Percentiles rank a stretch among this genome's conserved stretches.
phyloP scores from a whole-genome alignment of 1,284 basidiomycete genomes.

The Ganoderma lingzhi region DNA sequence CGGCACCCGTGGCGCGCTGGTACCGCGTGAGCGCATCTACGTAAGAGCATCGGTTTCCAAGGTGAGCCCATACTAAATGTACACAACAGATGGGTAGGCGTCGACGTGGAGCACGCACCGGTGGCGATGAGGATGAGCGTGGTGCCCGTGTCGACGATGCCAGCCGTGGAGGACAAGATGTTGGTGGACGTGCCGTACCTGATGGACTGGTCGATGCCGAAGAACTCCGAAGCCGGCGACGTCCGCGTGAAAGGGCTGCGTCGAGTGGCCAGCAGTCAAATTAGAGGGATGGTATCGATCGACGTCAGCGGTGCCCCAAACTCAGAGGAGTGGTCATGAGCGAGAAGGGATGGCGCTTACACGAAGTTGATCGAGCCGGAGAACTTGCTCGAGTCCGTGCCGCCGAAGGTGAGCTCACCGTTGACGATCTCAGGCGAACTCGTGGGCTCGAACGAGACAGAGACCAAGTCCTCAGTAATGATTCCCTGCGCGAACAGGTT shows the following conservation, averaged over 20 bases:
- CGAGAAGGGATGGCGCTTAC: conserved; percentile 40
- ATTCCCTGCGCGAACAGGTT: conserved; percentile 48
- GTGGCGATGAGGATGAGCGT: conserved; percentile 49
- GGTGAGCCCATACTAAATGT: background rate
- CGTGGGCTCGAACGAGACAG: conserved; percentile 59
- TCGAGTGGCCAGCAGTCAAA: background rate
- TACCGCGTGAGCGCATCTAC: conserved; percentile 46
- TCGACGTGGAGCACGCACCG: conserved; percentile 27
- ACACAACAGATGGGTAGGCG: background rate
- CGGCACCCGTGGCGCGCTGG: conserved; percentile 46
- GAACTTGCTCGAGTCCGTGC: conserved; percentile 52
- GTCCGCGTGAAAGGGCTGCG: conserved; percentile 55
- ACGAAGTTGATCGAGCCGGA: conserved; percentile 55
- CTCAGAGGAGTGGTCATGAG: background rate
- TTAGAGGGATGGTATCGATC: background rate
- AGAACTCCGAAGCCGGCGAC: conserved; percentile 58
- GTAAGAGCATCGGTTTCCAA: background rate
- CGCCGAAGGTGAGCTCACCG: conserved; percentile 62
- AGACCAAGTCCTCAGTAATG: conserved; percentile 52
- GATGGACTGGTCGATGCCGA: conserved; percentile 70
- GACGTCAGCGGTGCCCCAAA: background rate
- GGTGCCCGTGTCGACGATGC: conserved; percentile 70
- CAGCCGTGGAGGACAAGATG: conserved; percentile 58
- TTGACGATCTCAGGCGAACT: conserved; percentile 39
- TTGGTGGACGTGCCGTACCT: conserved; percentile 54